Evolutionary conservation across 768 basidiomycete genomes (phyloP), one percentile per base, ranked within the genome.

Genomic region (Xerocomellus amylosporus): DNA sequence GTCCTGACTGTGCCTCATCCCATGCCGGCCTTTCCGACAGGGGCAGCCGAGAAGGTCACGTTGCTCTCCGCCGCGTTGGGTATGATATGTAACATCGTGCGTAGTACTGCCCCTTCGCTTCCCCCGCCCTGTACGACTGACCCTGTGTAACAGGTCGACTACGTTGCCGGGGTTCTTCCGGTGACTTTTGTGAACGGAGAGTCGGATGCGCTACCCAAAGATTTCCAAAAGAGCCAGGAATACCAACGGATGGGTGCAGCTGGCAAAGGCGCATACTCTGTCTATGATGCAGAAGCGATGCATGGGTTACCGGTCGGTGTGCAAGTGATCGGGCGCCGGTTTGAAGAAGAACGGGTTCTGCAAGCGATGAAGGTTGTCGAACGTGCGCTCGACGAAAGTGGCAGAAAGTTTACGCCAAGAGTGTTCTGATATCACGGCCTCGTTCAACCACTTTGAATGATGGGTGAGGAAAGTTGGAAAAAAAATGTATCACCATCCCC

Each of bases 341-440:
- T 87, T 38, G 83, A 87, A 64, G 88, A 90, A 68, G 88, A 90
- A 69, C 84, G 84, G 62, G 86, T 87, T 3, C 58, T 89, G 8
- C 81, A 83, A 61, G 85, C 81, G 2, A 87, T 88, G 82, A 80
- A 81, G 60, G 74, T 88, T 7, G 72, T 87, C 45, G 73, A 82
- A 41, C 56, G 53, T 2, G 68, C 68, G 17, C 58, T 70, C n/a
- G 59, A 49, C 33, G 60, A 45, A 30, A 54, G 53, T 33, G 70
- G 56, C 2, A 56, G 55, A 26, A 63, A 60, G 42, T 69, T 69
- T 24, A 47, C 45, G 26, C 68, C 67, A 0, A 61, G 24, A 19
- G 54, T 28, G 36, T 69, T 69, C 24, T 69, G 56, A 67, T 22
- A 17, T 30, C 22, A 37, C 9, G 30, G 8, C 20, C 45, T 13